Conservation (phyloP, 31 red algal species). For the Porphyra umbilicalis region DNA sequence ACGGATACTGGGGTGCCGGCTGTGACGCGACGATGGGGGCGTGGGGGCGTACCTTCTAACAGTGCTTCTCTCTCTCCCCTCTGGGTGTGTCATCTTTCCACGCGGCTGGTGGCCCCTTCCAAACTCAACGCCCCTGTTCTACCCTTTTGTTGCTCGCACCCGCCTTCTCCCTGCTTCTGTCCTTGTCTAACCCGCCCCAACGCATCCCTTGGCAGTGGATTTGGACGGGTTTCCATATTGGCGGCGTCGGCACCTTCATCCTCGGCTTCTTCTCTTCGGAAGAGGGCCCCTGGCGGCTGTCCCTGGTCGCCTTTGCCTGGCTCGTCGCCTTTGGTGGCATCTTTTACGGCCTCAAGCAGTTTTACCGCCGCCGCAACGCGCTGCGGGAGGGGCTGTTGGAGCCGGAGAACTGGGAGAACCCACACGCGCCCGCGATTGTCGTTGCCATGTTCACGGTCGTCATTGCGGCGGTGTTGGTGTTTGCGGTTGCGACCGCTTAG, state of each 20-base stretch:
- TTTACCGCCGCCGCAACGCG: conserved; percentile 24
- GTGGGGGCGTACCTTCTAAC: too few relatives aligned
- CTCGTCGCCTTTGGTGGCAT: conserved; percentile 21
- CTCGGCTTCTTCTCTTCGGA: conserved; percentile 22
- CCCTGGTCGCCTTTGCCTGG: conserved; percentile 11
- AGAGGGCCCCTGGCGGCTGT: not conserved
- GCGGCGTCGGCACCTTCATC: conserved; percentile 49
- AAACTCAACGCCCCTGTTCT: not conserved
- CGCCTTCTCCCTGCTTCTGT: not conserved
- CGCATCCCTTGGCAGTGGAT: conserved; percentile 9
- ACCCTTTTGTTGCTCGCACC: not conserved
- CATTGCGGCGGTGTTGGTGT: conserved; percentile 25
- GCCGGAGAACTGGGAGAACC: conserved; percentile 20
- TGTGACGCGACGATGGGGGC: too few relatives aligned
- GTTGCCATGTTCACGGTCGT: conserved; percentile 26
- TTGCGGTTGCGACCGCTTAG: conserved; percentile 14
- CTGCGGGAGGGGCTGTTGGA: conserved; percentile 17
- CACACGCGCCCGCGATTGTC: conserved; percentile 21
- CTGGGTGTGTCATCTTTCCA: not conserved
- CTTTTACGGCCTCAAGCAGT: conserved; percentile 33
- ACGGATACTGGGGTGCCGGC: too few relatives aligned
- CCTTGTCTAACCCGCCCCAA: not conserved
- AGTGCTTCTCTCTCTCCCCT: not conserved
- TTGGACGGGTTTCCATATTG: conserved; percentile 50
- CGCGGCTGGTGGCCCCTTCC: too few relatives aligned